Percentiles rank a stretch among this genome's conserved stretches.
These are phyloP conservation scores for Didymella pomorum DNA, from an alignment of 2,329 filamentous ascomycete genomes.

Conservation along the genomic window DNA sequence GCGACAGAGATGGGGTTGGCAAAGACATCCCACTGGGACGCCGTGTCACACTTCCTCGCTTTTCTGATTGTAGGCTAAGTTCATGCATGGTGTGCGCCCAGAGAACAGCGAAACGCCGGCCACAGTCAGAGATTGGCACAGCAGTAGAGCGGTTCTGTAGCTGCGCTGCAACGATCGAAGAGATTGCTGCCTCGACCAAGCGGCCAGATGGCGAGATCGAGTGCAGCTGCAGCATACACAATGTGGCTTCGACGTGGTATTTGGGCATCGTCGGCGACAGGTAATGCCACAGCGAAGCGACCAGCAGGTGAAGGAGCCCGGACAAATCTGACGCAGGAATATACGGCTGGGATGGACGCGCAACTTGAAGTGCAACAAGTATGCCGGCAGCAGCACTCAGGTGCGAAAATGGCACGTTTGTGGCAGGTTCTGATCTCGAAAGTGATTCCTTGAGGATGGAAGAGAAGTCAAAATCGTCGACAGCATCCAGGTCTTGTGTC, in stretches of 20 bases:
- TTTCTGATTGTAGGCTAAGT: constrained; percentile 47
- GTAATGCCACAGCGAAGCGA: constrained; percentile 78
- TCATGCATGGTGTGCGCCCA: constrained; percentile 76
- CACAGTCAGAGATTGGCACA: constrained; percentile 58
- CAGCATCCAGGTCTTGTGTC: constrained; percentile 32
- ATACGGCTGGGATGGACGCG: constrained; percentile 35
- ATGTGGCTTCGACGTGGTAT: constrained; percentile 91
- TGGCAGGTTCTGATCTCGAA: constrained; percentile 4
- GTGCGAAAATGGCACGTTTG: constrained; percentile 36
- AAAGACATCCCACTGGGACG: constrained; percentile 42
- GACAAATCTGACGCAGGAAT: constrained; percentile 59
- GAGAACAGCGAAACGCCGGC: constrained; percentile 74
- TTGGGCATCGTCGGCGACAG: constrained; percentile 85
- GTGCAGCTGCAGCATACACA: constrained; percentile 86
- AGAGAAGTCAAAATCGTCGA: constrained; percentile 40
- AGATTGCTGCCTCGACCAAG: constrained; percentile 81
- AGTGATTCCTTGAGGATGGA: constrained; percentile 36
- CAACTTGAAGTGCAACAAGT: constrained; percentile 45
- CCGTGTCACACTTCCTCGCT: constrained; percentile 39
- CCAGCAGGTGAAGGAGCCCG: constrained; percentile 71
- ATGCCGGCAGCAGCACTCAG: constrained; percentile 45
- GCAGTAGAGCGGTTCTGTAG: constrained; percentile 6
- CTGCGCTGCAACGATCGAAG: constrained; percentile 65
- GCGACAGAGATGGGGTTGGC: constrained; percentile 35
- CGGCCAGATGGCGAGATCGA: constrained; percentile 72